Evolutionary conservation across 495 filamentous ascomycete genomes (phyloP).

Genomic region (Talaromyces proteolyticus): DNA sequence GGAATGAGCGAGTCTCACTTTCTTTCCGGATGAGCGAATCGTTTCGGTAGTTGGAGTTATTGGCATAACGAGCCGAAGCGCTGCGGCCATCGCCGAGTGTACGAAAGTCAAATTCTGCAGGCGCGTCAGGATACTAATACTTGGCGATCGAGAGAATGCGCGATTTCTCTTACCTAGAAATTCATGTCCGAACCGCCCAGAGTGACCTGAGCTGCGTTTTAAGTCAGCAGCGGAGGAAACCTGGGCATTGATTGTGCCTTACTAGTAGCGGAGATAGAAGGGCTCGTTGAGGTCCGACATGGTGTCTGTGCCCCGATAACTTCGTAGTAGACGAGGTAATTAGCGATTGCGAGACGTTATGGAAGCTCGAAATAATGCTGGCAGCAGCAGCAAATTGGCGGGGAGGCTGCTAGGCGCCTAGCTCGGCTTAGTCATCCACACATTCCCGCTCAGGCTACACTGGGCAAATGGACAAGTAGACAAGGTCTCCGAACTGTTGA

Average conservation of each 20-base stretch:
- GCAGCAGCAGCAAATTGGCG: neutral
- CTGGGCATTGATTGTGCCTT: constrained; percentile 37
- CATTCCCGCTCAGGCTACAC: constrained; percentile 35
- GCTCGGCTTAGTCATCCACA: constrained; percentile 44
- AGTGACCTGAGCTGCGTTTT: constrained; percentile 82
- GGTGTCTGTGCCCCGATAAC: constrained; percentile 6
- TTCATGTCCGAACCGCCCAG: constrained; percentile 96
- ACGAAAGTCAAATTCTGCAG: constrained; percentile 90
- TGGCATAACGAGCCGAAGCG: constrained; percentile 92
- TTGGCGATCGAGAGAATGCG: neutral
- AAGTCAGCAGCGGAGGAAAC: constrained; percentile 44
- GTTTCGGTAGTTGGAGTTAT: constrained; percentile 99
- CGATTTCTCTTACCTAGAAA: constrained; percentile 68
- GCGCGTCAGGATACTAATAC: constrained; percentile 20
- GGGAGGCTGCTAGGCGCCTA: neutral
- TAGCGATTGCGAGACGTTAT: neutral
- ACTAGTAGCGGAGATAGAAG: constrained; percentile 99
- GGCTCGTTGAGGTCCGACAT: constrained; percentile 62
- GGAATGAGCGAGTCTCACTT: constrained; percentile 56
- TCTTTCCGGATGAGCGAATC: constrained; percentile 99
- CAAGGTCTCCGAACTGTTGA: constrained; percentile 23
- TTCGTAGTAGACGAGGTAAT: constrained; percentile 8
- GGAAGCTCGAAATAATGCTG: neutral
- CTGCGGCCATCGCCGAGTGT: constrained; percentile 91
- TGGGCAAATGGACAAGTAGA: constrained; percentile 40